phyloP scores from a whole-genome alignment of 495 filamentous ascomycete genomes.

The Aspergillus cristatus region DNA sequence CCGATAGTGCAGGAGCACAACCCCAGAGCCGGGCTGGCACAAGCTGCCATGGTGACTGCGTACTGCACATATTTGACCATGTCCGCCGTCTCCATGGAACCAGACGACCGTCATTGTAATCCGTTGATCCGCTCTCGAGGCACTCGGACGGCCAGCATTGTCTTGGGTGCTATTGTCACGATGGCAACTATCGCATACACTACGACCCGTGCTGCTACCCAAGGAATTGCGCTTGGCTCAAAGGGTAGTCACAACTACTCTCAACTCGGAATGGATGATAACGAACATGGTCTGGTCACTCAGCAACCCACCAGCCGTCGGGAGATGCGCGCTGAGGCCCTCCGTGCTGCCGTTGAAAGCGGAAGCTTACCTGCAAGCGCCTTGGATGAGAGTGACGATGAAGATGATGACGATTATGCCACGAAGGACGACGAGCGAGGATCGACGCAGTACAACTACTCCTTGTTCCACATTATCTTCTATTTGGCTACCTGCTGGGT shows the following conservation, averaged over 20 bases:
- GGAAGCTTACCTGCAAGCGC: slow-evolving; percentile 88
- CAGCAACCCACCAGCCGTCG: slow-evolving; percentile 72
- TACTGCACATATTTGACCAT: slow-evolving; percentile 99
- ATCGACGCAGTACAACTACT: slow-evolving; percentile 91
- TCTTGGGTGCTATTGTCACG: slow-evolving; percentile 88
- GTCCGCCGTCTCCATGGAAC: slow-evolving; percentile 97
- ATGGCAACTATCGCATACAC: slow-evolving; percentile 98
- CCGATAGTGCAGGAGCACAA: slow-evolving; percentile 87
- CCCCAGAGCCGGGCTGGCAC: slow-evolving; percentile 84
- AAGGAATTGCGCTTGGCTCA: slow-evolving; percentile 73
- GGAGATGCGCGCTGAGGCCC: slow-evolving; percentile 86
- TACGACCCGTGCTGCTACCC: slow-evolving; percentile 90
- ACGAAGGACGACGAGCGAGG: slow-evolving; percentile 79
- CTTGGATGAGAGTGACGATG: slow-evolving; percentile 68
- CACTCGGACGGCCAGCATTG: slow-evolving; percentile 79
- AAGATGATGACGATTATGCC: slow-evolving; percentile 44
- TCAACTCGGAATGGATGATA: slow-evolving; percentile 56
- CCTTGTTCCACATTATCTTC: slow-evolving; percentile 97
- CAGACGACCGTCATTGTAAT: slow-evolving; percentile 91
- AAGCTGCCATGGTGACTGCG: slow-evolving; percentile 93
- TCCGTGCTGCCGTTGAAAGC: slow-evolving; percentile 84
- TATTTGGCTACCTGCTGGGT: slow-evolving; percentile 94
- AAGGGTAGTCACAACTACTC: slow-evolving; percentile 52
- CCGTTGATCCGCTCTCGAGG: slow-evolving; percentile 80
- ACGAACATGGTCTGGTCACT: slow-evolving; percentile 79